These are phyloP conservation scores for Gossypium trilobum DNA, from an alignment of 441 rosid genomes.

Conservation along the genomic window DNA sequence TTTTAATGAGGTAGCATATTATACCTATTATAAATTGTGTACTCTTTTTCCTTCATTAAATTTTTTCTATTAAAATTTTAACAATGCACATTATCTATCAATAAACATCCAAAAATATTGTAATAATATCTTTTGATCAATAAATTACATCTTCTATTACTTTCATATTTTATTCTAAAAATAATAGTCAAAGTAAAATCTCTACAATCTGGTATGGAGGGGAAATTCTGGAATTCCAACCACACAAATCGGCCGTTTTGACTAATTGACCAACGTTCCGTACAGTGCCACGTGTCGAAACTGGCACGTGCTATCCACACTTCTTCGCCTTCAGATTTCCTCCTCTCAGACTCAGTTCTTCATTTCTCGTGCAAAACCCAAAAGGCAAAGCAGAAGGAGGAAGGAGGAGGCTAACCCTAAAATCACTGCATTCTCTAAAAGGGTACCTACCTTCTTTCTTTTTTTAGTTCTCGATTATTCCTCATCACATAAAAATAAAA, in stretches of 20 bases:
- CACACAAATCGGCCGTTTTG: not conserved
- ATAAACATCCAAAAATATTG: too few species aligned
- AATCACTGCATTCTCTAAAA: not conserved
- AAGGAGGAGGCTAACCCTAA: not conserved
- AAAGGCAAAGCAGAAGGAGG: not conserved
- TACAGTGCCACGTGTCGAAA: not conserved
- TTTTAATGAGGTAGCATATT: too few species aligned
- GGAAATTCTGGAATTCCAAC: not conserved
- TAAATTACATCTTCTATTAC: too few species aligned
- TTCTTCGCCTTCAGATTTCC: not conserved
- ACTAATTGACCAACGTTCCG: not conserved
- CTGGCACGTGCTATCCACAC: slow-evolving; percentile 8
- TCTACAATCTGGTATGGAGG: not conserved
- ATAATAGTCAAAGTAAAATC: too few species aligned
- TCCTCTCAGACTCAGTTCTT: not conserved
- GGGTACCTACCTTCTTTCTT: not conserved
- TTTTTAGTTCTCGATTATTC: not conserved
- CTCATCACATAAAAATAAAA: not conserved
- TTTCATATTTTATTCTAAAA: too few species aligned
- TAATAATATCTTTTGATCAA: too few species aligned
- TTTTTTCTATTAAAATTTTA: too few species aligned
- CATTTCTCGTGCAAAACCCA: not conserved
- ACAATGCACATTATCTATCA: too few species aligned
- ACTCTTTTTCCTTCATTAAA: too few species aligned
- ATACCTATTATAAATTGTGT: too few species aligned